Base-by-base conservation (phyloP, 441 rosid species). In the Erysimum cheiri region DNA sequence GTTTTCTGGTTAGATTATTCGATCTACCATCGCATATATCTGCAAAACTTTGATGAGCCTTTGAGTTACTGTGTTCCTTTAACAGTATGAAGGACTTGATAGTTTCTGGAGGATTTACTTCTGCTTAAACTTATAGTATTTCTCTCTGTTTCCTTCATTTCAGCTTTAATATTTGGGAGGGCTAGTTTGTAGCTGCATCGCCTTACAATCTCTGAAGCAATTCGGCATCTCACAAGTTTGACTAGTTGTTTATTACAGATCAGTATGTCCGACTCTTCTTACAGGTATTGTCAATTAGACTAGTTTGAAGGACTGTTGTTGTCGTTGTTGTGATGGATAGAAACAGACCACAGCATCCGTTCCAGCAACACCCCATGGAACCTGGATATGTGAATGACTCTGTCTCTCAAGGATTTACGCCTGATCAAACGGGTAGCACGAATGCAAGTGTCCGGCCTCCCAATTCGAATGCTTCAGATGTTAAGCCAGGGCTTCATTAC, bases 401-500 rank as follows among this genome's bases (percentile, higher is more conserved):
- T 70, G 78, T 78, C 64, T 73, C 90, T 43, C 94, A 80, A 77
- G 85, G 81, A 64, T 80, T 41, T 83, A 76, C 67, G 13, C 70
- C 72, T 56, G 86, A 85, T 19, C 86, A 83, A 63, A 13, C 47
- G 44, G 69, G 83, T 67, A 67, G 61, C 79, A 74, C 77, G 56
- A 77, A 54, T 81, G 48, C 77, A 57, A 77, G 54, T 76, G 40
- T 66, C 67, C 80, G 83, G 53, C 84, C 83, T 77, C 85, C 82
- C 60, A 84, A 80, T 50, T 67, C 29, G 39, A 81, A 77, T 78
- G 76, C 74, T 52, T 58, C 88, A 9, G 98, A 81, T 74, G 88
- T 82, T 67, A 88, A 80, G 74, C 90, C 94, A 3, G 96, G 83
- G 50, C 92, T 43, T 72, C 86, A 89, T 77, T 93, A 70, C 80